Percentiles rank a stretch among this genome's conserved stretches.
Conservation (phyloP, 2,329 filamentous ascomycete genomes). For the Nothopassalora personata region DNA sequence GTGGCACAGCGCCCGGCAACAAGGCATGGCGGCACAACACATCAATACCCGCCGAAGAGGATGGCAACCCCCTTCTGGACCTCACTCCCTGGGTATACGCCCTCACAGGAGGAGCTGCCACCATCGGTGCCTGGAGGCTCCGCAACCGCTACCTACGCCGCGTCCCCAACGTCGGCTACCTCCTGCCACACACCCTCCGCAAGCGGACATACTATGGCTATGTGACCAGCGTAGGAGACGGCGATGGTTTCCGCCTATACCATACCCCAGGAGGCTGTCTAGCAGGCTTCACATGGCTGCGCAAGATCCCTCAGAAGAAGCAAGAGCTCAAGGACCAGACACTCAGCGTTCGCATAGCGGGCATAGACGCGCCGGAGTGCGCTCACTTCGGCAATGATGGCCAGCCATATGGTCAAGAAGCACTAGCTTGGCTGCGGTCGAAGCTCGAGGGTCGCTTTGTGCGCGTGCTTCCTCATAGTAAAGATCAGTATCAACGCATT, state of each 20-base stretch:
- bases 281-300: slow-evolving; percentile 69
- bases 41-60: not conserved
- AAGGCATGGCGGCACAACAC: not conserved
- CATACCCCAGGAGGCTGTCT: slow-evolving; percentile 89
- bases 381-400: slow-evolving; percentile 86
- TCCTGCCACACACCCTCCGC: slow-evolving; percentile 70
- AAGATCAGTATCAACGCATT: slow-evolving; percentile 88
- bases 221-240: slow-evolving; percentile 93
- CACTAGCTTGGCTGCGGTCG: slow-evolving; percentile 69
- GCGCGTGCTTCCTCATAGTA: slow-evolving; percentile 73
- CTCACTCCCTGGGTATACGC: slow-evolving; percentile 27
- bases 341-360: slow-evolving; percentile 85
- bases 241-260: slow-evolving; percentile 89
- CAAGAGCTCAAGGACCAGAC: slow-evolving; percentile 37
- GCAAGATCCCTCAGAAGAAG: slow-evolving; percentile 15
- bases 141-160: slow-evolving; percentile 73
- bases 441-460: slow-evolving; percentile 70
- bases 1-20: not conserved
- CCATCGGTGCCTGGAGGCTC: slow-evolving; percentile 52
- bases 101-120: slow-evolving; percentile 42
- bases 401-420: slow-evolving; percentile 78
- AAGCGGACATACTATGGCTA: slow-evolving; percentile 72
- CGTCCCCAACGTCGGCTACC: slow-evolving; percentile 70
- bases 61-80: slow-evolving; percentile 35
- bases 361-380: slow-evolving; percentile 86